Percentiles rank a stretch among this genome's conserved stretches.
These are phyloP conservation scores for Aegilops longissima DNA, from an alignment of 176 grass and related monocot genomes.

Conservation along the genomic window DNA sequence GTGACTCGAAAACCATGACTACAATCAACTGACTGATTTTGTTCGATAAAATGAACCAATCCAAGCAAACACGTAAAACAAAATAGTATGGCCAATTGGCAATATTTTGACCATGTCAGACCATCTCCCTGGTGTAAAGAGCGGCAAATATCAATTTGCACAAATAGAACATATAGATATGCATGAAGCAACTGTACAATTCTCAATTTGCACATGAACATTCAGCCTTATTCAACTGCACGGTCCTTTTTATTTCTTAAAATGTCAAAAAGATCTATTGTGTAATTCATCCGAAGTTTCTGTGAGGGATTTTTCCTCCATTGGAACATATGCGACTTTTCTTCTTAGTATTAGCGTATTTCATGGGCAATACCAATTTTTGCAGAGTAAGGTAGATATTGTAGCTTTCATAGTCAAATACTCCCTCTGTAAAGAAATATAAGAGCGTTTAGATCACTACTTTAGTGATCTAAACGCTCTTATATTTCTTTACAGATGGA, in stretches of 20 bases:
- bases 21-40: not conserved
- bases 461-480: no score
- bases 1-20: not conserved
- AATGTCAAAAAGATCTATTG: not conserved
- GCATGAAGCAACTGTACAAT: conserved; percentile 8
- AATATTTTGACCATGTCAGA: conserved; percentile 11
- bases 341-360: not conserved
- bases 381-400: not conserved
- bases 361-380: not conserved
- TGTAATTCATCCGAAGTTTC: not conserved
- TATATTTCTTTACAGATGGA: no score
- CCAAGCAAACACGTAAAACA: conserved; percentile 1
- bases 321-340: not conserved
- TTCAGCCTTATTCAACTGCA: conserved; percentile 12
- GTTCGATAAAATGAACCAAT: conserved; percentile 6
- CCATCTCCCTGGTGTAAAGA: not conserved
- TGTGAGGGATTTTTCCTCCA: not conserved
- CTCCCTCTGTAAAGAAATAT: no score
- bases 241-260: not conserved
- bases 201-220: conserved; percentile 14
- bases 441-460: no score
- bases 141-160: not conserved
- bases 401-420: not conserved
- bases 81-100: not conserved
- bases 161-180: conserved; percentile 15